Evolutionary conservation across 75 land plant species (phyloP).

Genomic region (Ceratopteris richardii): DNA sequence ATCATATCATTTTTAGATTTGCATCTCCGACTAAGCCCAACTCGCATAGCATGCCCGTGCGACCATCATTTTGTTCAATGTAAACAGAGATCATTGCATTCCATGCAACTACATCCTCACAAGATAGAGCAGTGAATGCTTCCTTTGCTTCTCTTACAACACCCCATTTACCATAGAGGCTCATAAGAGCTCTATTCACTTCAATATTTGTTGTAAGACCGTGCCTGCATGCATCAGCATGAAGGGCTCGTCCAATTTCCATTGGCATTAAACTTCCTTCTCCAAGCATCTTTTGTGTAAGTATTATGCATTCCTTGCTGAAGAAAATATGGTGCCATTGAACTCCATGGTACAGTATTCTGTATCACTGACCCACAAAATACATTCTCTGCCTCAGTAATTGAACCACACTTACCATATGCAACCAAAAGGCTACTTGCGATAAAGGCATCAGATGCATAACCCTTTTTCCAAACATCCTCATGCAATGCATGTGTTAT

Average conservation of each 20-base stretch:
- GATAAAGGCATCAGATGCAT: constrained; percentile 10
- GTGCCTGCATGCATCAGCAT: constrained; percentile 16
- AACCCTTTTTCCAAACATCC: constrained; percentile 7
- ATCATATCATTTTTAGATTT: too few relatives aligned
- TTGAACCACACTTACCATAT: constrained; percentile 14
- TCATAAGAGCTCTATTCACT: constrained; percentile 4
- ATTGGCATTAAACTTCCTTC: neutral
- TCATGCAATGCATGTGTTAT: constrained; percentile 11
- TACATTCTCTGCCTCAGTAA: constrained; percentile 13
- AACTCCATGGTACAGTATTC: constrained; percentile 10
- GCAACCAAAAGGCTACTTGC: constrained; percentile 8
- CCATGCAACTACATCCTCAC: constrained; percentile 9
- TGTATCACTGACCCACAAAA: constrained; percentile 1
- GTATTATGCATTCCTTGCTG: constrained; percentile 10
- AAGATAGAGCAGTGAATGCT: constrained; percentile 4
- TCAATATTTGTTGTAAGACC: constrained; percentile 9
- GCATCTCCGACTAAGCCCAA: too few relatives aligned
- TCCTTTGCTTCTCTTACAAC: neutral
- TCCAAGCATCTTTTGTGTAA: neutral
- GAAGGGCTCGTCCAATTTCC: constrained; percentile 15
- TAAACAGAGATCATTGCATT: constrained; percentile 5
- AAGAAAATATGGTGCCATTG: constrained; percentile 10
- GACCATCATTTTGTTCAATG: constrained; percentile 13
- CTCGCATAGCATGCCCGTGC: too few relatives aligned
- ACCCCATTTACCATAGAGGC: constrained; percentile 15